Conservation (phyloP, 2,329 filamentous ascomycete species). For the Colletotrichum tabaci region DNA sequence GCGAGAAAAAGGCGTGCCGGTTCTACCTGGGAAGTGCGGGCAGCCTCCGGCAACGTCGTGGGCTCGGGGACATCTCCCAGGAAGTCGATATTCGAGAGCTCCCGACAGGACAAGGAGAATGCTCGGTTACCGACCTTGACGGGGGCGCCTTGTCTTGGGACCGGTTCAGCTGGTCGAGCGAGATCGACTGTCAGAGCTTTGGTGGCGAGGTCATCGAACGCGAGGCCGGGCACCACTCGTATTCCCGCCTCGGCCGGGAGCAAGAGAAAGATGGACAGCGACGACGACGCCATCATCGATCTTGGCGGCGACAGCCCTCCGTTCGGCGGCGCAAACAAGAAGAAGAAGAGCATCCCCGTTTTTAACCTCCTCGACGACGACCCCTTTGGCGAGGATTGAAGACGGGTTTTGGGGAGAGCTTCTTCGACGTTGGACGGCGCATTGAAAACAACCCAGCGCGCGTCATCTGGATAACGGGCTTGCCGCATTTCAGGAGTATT, state of each 20-base stretch:
- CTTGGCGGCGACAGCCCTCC: conserved; percentile 24
- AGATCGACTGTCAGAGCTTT: background rate
- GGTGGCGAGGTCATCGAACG: conserved; percentile 20
- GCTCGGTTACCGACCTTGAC: background rate
- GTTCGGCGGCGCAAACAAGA: conserved; percentile 9
- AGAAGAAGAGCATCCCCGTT: conserved; percentile 4
- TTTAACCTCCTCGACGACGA: conserved; percentile 32
- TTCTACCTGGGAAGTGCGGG: conserved; percentile 29
- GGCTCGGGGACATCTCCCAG: conserved; percentile 16
- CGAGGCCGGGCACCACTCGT: background rate
- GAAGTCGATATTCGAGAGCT: conserved; percentile 18
- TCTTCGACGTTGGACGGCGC: background rate
- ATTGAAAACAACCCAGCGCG: background rate
- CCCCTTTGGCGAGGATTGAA: conserved; percentile 35
- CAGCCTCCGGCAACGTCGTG: conserved; percentile 16
- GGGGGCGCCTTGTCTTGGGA: background rate
- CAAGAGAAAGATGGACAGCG: conserved; percentile 27
- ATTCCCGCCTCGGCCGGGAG: background rate
- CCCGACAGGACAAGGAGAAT: conserved; percentile 24
- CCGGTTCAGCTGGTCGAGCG: background rate
- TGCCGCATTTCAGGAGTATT: no score
- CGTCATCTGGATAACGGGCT: background rate
- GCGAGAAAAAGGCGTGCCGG: conserved; percentile 7
- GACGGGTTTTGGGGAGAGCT: background rate
- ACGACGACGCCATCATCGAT: conserved; percentile 32